Percentiles rank a stretch among this genome's conserved stretches.
Evolutionary conservation across 768 basidiomycete genomes (phyloP).

Genomic region (Russula olivacea): DNA sequence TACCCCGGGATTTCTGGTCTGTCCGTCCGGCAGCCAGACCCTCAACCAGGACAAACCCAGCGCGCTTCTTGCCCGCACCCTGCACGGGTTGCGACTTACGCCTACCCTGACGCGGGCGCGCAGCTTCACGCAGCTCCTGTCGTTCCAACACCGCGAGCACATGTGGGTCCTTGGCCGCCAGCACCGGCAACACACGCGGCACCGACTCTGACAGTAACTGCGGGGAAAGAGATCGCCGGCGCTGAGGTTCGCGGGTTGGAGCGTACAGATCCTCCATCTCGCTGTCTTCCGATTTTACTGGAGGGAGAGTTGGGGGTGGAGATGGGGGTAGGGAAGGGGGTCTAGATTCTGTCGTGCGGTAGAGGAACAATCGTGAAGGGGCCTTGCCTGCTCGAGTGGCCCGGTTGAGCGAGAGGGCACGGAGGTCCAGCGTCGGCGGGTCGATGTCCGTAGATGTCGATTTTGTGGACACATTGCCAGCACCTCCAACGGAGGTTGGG

Average conservation of each 20-base stretch:
- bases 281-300: neutral
- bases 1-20: neutral
- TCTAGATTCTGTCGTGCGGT: neutral
- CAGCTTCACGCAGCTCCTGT: slow-evolving; percentile 13
- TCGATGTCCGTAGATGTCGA: slow-evolving; percentile 12
- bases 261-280: slow-evolving; percentile 16
- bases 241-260: neutral
- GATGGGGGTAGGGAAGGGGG: neutral
- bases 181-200: slow-evolving; percentile 4
- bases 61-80: slow-evolving; percentile 7
- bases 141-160: slow-evolving; percentile 13
- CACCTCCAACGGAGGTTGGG: neutral
- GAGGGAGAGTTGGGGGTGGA: neutral
- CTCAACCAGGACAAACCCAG: slow-evolving; percentile 17
- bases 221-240: neutral
- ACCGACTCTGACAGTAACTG: neutral
- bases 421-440: slow-evolving; percentile 17
- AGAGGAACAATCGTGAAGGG: neutral
- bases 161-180: slow-evolving; percentile 14
- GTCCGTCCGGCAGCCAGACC: neutral
- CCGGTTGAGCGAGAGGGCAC: slow-evolving; percentile 11
- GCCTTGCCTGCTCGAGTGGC: neutral
- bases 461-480: neutral
- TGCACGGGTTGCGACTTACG: slow-evolving; percentile 13
- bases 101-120: slow-evolving; percentile 6